Evolutionary conservation across 805 yeast genomes (phyloP).

Genomic region (Yarrowia bubula): DNA sequence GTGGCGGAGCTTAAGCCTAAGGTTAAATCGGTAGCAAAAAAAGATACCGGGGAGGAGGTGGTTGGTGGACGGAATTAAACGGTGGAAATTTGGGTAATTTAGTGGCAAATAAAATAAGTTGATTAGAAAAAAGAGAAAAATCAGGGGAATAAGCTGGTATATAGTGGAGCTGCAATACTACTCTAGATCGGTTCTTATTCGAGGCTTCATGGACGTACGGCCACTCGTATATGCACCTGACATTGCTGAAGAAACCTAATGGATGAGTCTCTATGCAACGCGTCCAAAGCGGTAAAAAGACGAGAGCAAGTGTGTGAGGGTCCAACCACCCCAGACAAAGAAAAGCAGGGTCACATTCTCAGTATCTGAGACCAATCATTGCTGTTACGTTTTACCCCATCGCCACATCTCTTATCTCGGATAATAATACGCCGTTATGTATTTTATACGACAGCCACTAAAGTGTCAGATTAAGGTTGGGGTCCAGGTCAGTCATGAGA

Average conservation of each 20-base stretch:
- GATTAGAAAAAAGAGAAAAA: not conserved
- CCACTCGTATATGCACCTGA: conserved; percentile 2
- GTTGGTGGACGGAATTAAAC: no score
- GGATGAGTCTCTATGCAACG: not conserved
- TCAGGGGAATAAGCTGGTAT: not conserved
- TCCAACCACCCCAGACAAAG: not conserved
- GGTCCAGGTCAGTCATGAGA: not conserved
- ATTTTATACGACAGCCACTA: no score
- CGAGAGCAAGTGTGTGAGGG: not conserved
- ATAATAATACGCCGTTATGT: no score
- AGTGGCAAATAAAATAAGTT: not conserved
- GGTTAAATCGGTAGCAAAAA: not conserved
- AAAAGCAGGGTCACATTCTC: not conserved
- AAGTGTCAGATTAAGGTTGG: not conserved
- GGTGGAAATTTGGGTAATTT: not conserved
- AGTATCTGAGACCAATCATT: no score
- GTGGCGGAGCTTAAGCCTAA: not conserved
- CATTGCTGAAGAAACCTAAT: not conserved
- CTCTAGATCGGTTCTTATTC: no score
- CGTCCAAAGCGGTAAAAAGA: not conserved
- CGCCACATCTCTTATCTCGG: no score
- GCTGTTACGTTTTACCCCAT: no score
- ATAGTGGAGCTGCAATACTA: no score
- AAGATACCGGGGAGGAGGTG: not conserved
- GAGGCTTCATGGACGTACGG: no score